A percentile compares a stretch with the other conserved stretches of the same genome.
Evolutionary conservation across 2,329 filamentous ascomycete genomes (phyloP).

Genomic region (Neurospora sp.): DNA sequence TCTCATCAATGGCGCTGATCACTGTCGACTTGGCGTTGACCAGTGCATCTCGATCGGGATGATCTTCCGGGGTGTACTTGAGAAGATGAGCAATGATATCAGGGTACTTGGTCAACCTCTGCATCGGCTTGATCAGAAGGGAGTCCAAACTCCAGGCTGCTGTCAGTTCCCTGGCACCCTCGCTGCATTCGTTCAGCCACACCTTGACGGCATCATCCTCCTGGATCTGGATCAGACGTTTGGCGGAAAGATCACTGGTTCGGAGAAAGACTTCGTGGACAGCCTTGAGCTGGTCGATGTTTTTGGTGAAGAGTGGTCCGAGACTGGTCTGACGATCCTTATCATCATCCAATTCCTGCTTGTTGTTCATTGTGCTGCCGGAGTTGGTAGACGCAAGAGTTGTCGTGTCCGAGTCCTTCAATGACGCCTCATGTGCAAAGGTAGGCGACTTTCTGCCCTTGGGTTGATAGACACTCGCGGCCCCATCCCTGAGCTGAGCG

Average conservation of each 20-base stretch:
- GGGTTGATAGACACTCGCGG: conserved; percentile 68
- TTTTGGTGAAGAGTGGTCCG: conserved; percentile 43
- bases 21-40: conserved; percentile 39
- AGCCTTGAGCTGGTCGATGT: conserved; percentile 51
- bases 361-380: conserved; percentile 20
- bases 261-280: conserved; percentile 54
- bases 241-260: conserved; percentile 53
- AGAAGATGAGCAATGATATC: conserved; percentile 74
- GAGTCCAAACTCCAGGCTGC: conserved; percentile 92
- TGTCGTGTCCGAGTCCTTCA: conserved; percentile 21
- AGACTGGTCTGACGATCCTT: conserved; percentile 44
- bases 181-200: conserved; percentile 89
- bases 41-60: conserved; percentile 70
- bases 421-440: conserved; percentile 26
- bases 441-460: conserved; percentile 35
- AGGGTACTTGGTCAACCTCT: conserved; percentile 88
- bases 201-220: conserved; percentile 58
- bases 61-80: conserved; percentile 67
- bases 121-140: conserved; percentile 92
- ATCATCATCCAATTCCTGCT: conserved; percentile 37
- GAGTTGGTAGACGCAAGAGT: conserved; percentile 28
- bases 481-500: conserved; percentile 69
- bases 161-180: conserved; percentile 85
- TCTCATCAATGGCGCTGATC: conserved; percentile 66
- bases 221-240: conserved; percentile 52